phyloP scores from a whole-genome alignment of 352 stramenopile species.

The Phytophthora brassicae region DNA sequence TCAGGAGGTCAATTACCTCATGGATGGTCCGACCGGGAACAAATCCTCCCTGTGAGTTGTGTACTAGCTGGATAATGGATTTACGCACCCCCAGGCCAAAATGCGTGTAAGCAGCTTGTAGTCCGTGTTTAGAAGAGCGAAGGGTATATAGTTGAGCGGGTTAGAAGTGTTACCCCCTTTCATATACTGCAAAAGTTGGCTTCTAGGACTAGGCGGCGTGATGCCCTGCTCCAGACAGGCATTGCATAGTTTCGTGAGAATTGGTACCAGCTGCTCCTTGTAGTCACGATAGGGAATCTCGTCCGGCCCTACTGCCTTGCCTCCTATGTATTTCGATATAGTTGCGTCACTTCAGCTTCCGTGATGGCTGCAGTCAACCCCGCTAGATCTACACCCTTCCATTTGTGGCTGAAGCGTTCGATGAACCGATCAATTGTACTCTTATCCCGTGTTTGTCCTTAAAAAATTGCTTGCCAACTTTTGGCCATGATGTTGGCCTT shows the following conservation, averaged over 20 bases:
- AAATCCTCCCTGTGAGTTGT: background rate
- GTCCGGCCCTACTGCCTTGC: too few relatives aligned
- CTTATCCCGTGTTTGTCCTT: too few relatives aligned
- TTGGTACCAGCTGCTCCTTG: too few relatives aligned
- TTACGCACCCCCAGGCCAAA: background rate
- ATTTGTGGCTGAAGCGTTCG: too few relatives aligned
- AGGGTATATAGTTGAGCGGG: background rate
- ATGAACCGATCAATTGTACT: too few relatives aligned
- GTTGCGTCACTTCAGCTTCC: too few relatives aligned
- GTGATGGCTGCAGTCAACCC: too few relatives aligned
- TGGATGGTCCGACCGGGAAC: background rate
- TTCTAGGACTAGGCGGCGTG: background rate
- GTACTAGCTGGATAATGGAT: background rate
- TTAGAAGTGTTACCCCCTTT: background rate
- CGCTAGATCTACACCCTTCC: too few relatives aligned
- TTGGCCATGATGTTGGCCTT: too few relatives aligned
- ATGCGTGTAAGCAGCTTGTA: background rate
- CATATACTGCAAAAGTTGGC: background rate
- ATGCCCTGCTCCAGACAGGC: background rate
- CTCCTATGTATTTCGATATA: too few relatives aligned
- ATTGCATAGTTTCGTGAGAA: background rate
- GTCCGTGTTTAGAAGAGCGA: background rate
- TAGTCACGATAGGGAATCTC: too few relatives aligned
- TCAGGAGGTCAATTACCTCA: background rate
- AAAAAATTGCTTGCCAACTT: too few relatives aligned